These are phyloP conservation scores for Eimeria falciformis DNA, from an alignment of 169 alveolate species.

Conservation along the genomic window DNA sequence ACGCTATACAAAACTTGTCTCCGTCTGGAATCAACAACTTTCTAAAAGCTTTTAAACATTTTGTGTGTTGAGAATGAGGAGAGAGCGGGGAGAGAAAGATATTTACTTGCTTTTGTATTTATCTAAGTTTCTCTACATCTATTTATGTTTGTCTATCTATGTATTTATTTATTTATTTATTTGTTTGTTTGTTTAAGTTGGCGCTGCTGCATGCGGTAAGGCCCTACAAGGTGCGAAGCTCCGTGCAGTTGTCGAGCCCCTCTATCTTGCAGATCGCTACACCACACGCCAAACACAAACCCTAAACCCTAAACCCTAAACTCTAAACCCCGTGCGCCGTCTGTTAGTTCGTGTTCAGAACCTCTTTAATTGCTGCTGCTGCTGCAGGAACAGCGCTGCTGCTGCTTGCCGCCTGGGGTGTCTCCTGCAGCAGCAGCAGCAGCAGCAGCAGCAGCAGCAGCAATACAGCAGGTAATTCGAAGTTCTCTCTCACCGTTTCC, in stretches of 20 bases:
- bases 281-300: slow-evolving; percentile 4
- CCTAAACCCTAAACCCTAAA: slow-evolving; percentile 42
- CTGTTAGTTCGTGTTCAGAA: background rate
- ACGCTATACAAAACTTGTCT: no score
- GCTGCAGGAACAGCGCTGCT: slow-evolving; percentile 16
- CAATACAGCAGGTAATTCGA: background rate
- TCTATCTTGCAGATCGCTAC: slow-evolving; percentile 84
- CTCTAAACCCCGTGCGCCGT: background rate
- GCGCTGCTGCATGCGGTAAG: background rate
- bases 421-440: background rate
- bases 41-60: no score
- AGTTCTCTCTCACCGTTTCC: slow-evolving; percentile 87
- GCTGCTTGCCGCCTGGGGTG: slow-evolving; percentile 32
- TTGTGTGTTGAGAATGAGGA: no score
- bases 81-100: no score
- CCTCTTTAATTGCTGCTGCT: background rate
- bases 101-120: background rate
- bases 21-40: no score
- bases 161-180: no score
- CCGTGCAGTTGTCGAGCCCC: slow-evolving; percentile 87
- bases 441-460: background rate
- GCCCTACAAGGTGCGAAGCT: slow-evolving; percentile 87
- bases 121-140: background rate
- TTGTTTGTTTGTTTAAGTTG: no score
- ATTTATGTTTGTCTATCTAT: background rate